These are phyloP conservation scores for Rhazya stricta DNA, from an alignment of 257 asterid genomes.

Conservation along the genomic window DNA sequence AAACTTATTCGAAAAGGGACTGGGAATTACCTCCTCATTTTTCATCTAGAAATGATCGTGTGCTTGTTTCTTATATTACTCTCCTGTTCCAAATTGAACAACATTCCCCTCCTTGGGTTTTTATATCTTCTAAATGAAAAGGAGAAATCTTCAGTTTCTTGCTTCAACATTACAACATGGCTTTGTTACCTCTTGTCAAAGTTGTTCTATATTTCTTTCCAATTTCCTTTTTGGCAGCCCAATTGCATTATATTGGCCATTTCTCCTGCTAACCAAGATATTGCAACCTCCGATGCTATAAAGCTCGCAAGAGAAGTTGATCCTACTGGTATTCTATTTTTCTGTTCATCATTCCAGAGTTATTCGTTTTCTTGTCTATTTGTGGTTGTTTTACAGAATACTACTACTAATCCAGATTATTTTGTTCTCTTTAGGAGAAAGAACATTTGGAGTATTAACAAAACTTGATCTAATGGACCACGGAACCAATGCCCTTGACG, in stretches of 20 bases:
- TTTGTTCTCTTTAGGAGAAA: slow-evolving; percentile 55
- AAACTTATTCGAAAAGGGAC: not conserved
- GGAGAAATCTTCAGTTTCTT: not conserved
- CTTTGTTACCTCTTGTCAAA: slow-evolving; percentile 6
- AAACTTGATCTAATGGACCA: slow-evolving; percentile 97
- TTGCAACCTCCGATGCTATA: slow-evolving; percentile 97
- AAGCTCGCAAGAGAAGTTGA: slow-evolving; percentile 98
- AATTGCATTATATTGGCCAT: slow-evolving; percentile 94
- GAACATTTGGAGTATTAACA: slow-evolving; percentile 92
- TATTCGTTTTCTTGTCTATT: slow-evolving; percentile 5
- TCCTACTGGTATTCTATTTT: slow-evolving; percentile 55
- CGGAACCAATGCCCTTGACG: slow-evolving; percentile 94
- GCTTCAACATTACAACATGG: not conserved
- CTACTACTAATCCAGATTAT: slow-evolving; percentile 7
- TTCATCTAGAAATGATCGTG: not conserved
- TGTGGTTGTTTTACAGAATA: slow-evolving; percentile 4
- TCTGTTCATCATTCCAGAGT: slow-evolving; percentile 5
- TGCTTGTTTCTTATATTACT: not conserved
- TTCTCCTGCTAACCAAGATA: slow-evolving; percentile 99
- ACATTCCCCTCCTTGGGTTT: not conserved
- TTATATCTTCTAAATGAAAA: not conserved
- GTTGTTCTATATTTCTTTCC: slow-evolving; percentile 2
- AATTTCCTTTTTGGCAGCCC: slow-evolving; percentile 44
- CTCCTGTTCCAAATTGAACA: not conserved
- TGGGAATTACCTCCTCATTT: not conserved